Evolutionary conservation across 2,329 filamentous ascomycete species (phyloP), one percentile per base, ranked within the genome.

Genomic region (Chaetomiaceae sp.): DNA sequence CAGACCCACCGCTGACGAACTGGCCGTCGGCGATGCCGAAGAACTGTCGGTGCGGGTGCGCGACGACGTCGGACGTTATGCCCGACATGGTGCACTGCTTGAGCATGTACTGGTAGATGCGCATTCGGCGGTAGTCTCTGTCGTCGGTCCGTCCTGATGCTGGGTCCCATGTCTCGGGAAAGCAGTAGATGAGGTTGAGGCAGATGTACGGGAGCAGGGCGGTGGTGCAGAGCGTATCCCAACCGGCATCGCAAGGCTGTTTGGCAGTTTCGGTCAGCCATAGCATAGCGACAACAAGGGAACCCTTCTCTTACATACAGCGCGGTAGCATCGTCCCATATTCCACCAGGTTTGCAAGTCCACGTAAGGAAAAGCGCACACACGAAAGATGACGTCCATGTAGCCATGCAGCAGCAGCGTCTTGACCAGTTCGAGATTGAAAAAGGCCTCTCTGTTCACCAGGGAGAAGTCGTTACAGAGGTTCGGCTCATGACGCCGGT

Each of bases 371-470:
- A 54, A 45, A 8, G 52, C 35, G 46, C 56, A 58, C 3, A 61
- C 41, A 5, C 55, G 51, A 5, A 62, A 43, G 8, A 63, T 34
- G 1, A 51, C 27, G 33, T 60, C 56, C 58, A 62, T 61, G 30
- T 62, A 55, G 4, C 61, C 61, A 21, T 58, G 40, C 1, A 64
- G n/a, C 20, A 63, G 42, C n/a, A 65, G 50, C 3, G 56, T 50
- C 46, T 58, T 59, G 39, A 63, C 45, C 9, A 64, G n/a, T 30
- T 63, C 57, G 7, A 59, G 31, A 30, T 58, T 60, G 48, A 53
- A 51, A 27, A 60, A 59, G 4, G 10, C 53, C 8, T 38, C 16
- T 12, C 17, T 16, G 17, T 60, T 60, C 4, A 23, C 19, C 4
- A 44, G 2, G 19, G 44, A 53, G 38, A 62, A 60, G 1, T 23